Evolutionary conservation across 306 rosid genomes (phyloP).

Genomic region (Cicer judaicum): DNA sequence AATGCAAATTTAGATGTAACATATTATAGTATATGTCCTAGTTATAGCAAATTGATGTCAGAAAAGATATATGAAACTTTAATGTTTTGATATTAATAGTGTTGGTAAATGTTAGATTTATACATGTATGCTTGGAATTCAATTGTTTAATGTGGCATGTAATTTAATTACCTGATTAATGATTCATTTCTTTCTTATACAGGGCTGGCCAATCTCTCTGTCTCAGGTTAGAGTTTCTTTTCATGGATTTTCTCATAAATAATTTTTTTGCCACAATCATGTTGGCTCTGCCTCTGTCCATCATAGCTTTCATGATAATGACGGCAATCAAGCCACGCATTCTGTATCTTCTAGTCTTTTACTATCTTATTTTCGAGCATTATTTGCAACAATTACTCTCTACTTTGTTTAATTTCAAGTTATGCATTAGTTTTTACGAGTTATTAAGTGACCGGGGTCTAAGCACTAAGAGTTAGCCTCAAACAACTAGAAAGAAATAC

Average conservation of each 20-base stretch:
- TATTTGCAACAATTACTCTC: background rate
- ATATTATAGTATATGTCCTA: no score
- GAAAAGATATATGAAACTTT: constrained; percentile 1
- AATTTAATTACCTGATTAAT: constrained; percentile 13
- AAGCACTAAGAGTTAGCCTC: background rate
- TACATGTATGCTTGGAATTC: background rate
- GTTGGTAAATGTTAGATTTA: background rate
- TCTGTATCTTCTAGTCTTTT: background rate
- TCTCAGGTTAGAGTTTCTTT: constrained; percentile 72
- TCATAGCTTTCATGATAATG: background rate
- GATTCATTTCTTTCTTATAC: constrained; percentile 41
- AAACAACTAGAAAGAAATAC: no score
- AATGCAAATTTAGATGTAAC: no score
- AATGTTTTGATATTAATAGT: constrained; percentile 10
- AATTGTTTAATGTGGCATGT: no score
- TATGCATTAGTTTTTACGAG: constrained; percentile 4
- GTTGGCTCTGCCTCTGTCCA: background rate
- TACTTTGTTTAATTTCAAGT: background rate
- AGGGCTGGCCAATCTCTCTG: constrained; percentile 93
- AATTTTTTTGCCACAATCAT: background rate
- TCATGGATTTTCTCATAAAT: constrained; percentile 18
- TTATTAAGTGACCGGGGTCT: background rate
- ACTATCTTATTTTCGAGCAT: background rate
- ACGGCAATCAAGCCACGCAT: background rate
- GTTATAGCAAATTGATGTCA: background rate